phyloP scores from a whole-genome alignment of 2,329 filamentous ascomycete genomes.

The Fusarium gaditjirri region DNA sequence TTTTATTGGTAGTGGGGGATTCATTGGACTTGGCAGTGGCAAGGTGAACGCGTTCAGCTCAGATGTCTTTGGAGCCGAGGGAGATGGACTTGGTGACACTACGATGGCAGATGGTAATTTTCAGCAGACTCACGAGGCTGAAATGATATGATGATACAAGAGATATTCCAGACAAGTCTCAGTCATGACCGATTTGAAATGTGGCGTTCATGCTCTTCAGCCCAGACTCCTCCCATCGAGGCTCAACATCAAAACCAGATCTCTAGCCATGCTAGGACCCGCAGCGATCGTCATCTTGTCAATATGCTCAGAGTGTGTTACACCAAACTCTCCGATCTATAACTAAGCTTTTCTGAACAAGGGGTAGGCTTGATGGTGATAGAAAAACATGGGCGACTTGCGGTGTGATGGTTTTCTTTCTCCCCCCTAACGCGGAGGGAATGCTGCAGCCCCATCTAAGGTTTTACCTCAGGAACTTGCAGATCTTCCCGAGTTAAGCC shows the following conservation, averaged over 20 bases:
- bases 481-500: neutral
- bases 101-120: too few species aligned
- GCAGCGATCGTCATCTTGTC: neutral
- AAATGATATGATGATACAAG: neutral
- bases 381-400: rapidly evolving
- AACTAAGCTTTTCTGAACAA: neutral
- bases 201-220: neutral
- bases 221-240: neutral
- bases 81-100: neutral
- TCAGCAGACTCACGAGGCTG: neutral
- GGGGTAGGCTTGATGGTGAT: neutral
- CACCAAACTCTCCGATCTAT: neutral
- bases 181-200: neutral
- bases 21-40: neutral
- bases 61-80: neutral
- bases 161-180: neutral
- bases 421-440: neutral
- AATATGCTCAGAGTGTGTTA: rapidly evolving
- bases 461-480: neutral
- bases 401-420: neutral
- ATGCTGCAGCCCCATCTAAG: neutral
- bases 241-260: neutral
- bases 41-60: neutral
- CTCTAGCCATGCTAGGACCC: neutral
- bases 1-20: too few species aligned